Conservation (phyloP, 1,139 yeast genomes). For the Diutina sp. region DNA sequence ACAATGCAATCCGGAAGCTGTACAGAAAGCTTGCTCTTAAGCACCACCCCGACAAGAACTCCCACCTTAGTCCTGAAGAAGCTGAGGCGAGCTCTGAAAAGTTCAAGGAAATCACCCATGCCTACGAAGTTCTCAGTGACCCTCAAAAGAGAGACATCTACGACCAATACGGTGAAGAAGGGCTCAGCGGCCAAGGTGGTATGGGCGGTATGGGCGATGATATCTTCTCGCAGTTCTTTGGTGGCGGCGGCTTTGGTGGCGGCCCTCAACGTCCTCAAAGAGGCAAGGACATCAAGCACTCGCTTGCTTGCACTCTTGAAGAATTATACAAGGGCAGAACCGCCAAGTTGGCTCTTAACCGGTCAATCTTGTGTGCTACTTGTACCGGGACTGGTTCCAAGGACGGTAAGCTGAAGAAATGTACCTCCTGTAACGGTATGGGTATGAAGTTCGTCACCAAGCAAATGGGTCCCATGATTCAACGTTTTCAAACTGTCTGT, state of each 20-base stretch:
- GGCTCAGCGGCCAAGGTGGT: constrained; percentile 63
- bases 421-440: constrained; percentile 77
- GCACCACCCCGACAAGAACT: constrained; percentile 86
- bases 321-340: constrained; percentile 93
- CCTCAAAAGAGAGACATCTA: constrained; percentile 79
- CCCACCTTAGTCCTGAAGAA: constrained; percentile 54
- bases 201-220: constrained; percentile 75
- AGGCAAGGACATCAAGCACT: constrained; percentile 87
- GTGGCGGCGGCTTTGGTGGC: constrained; percentile 58
- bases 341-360: constrained; percentile 86
- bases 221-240: constrained; percentile 87
- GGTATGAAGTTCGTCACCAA: constrained; percentile 91
- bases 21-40: constrained; percentile 88
- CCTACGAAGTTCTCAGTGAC: constrained; percentile 82
- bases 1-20: constrained; percentile 83
- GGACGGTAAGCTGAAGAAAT: constrained; percentile 78
- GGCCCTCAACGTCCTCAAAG: constrained; percentile 45
- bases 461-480: constrained; percentile 99
- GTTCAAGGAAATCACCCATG: constrained; percentile 83
- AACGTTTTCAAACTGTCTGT: constrained; percentile 93
- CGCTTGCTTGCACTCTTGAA: constrained; percentile 75
- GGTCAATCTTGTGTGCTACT: constrained; percentile 73
- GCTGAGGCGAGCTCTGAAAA: constrained; percentile 50
- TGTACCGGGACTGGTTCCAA: constrained; percentile 98
- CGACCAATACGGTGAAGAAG: constrained; percentile 89